Evolutionary conservation across 2,329 filamentous ascomycete species (phyloP).

Genomic region (Colletotrichum eremochloae): DNA sequence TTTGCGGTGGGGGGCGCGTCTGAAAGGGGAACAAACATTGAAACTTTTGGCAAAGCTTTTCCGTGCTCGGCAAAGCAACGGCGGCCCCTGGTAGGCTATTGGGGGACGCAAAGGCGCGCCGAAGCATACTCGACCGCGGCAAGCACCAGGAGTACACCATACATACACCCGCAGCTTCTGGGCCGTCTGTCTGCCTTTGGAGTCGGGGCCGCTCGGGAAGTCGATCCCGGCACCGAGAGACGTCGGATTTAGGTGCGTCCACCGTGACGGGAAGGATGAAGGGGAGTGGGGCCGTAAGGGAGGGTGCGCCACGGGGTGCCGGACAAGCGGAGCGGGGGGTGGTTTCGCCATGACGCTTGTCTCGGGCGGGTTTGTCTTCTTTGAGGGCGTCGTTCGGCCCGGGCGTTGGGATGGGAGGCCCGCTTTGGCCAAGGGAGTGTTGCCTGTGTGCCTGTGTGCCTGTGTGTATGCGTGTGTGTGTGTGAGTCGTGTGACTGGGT

Average conservation of each 20-base stretch:
- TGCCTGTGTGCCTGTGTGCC: background rate
- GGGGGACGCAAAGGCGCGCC: background rate
- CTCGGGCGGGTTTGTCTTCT: background rate
- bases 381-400: background rate
- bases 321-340: background rate
- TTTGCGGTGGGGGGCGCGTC: background rate
- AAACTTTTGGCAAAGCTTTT: background rate
- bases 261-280: constrained; percentile 14
- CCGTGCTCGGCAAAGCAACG: background rate
- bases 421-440: background rate
- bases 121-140: background rate
- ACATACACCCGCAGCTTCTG: background rate
- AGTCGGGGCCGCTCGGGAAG: background rate
- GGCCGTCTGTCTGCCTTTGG: background rate
- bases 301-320: background rate
- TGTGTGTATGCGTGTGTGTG: too few relatives aligned
- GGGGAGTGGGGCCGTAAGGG: constrained; percentile 30
- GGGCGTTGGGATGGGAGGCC: background rate
- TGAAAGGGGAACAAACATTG: background rate
- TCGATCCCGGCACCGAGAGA: background rate
- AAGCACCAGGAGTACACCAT: background rate
- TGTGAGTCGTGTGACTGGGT: background rate
- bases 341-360: background rate
- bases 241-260: constrained; percentile 27
- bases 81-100: too few relatives aligned